Evolutionary conservation across 768 basidiomycete genomes (phyloP).

Genomic region (Termitomyces sp.): DNA sequence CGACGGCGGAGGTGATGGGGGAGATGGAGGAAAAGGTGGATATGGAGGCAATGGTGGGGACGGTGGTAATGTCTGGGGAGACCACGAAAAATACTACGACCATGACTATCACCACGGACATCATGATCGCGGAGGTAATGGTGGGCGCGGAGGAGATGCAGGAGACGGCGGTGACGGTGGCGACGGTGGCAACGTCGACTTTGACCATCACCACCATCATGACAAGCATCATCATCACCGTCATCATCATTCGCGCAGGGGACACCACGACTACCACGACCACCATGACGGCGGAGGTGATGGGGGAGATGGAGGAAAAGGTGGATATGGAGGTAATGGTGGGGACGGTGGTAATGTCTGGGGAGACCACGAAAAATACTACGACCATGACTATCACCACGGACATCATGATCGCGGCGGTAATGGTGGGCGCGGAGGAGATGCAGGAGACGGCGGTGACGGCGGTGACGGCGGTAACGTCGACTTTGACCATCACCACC

Average conservation of each 20-base stretch:
- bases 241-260: background rate
- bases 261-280: too few relatives aligned
- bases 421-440: background rate
- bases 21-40: too few relatives aligned
- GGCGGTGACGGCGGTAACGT: too few relatives aligned
- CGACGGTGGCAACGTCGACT: too few relatives aligned
- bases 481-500: too few relatives aligned
- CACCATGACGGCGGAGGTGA: too few relatives aligned
- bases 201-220: too few relatives aligned
- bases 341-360: background rate
- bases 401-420: background rate
- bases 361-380: background rate
- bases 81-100: background rate
- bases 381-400: background rate
- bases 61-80: background rate
- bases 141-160: conserved; percentile 1
- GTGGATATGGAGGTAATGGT: background rate
- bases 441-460: background rate
- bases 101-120: background rate
- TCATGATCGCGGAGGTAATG: background rate
- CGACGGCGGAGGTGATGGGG: too few relatives aligned
- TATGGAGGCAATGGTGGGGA: background rate
- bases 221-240: background rate
- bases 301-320: too few relatives aligned
- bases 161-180: background rate